Evolutionary conservation across 805 yeast genomes (phyloP).

Genomic region (Kodamaea neixiangensis): DNA sequence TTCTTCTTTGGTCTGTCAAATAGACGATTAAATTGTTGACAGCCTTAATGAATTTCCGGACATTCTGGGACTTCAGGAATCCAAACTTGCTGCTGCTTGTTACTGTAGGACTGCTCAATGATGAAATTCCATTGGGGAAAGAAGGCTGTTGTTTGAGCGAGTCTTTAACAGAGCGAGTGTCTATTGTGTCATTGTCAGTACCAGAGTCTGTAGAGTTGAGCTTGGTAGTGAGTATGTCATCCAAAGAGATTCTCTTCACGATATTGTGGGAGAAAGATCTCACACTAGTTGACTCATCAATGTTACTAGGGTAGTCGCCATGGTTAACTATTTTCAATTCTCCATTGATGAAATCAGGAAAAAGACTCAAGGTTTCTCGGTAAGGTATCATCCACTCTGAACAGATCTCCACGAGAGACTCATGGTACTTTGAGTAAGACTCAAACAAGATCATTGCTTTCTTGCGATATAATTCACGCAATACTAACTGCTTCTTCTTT

Average conservation of each 20-base stretch:
- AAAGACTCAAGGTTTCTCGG: slow-evolving; percentile 34
- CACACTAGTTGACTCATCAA: slow-evolving; percentile 14
- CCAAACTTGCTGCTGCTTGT: slow-evolving; percentile 5
- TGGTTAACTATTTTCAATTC: slow-evolving; percentile 14
- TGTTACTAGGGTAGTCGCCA: slow-evolving; percentile 10
- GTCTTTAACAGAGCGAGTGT: slow-evolving; percentile 3
- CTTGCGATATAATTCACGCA: slow-evolving; percentile 37
- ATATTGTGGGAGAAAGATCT: slow-evolving; percentile 18
- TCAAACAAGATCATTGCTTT: slow-evolving; percentile 37
- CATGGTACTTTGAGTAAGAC: slow-evolving; percentile 35
- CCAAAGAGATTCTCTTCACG: slow-evolving; percentile 21
- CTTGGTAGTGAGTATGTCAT: slow-evolving; percentile 18
- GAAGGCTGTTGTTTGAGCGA: slow-evolving; percentile 1
- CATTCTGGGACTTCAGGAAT: slow-evolving; percentile 21
- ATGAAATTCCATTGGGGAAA: not conserved
- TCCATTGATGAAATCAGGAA: slow-evolving; percentile 41
- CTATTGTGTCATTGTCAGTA: slow-evolving; percentile 16
- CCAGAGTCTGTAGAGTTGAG: slow-evolving; percentile 16
- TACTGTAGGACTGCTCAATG: slow-evolving; percentile 5
- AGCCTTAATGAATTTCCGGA: slow-evolving; percentile 34
- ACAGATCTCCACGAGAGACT: slow-evolving; percentile 40
- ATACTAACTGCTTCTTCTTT: slow-evolving; percentile 31
- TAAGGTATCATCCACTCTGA: slow-evolving; percentile 44
- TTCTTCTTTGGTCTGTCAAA: slow-evolving; percentile 55
- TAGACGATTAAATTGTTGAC: slow-evolving; percentile 46